phyloP scores from a whole-genome alignment of 805 yeast species.

The Candida cerambycidarum region DNA sequence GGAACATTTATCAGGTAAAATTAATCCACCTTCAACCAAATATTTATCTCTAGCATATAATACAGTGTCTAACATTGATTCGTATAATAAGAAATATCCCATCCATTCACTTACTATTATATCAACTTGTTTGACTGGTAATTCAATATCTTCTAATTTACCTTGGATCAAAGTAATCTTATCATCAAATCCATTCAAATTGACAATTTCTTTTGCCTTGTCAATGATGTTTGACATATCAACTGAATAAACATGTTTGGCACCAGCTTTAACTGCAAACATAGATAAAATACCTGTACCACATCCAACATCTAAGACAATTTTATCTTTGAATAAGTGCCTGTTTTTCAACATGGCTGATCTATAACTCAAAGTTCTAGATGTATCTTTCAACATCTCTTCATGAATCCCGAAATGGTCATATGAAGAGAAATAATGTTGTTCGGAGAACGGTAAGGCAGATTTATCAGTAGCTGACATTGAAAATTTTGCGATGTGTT shows the following conservation, averaged over 20 bases:
- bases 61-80: constrained; percentile 97
- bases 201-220: constrained; percentile 89
- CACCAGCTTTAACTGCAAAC: constrained; percentile 99
- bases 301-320: constrained; percentile 97
- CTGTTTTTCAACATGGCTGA: constrained; percentile 90
- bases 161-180: constrained; percentile 88
- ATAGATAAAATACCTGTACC: constrained; percentile 97
- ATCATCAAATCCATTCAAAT: constrained; percentile 78
- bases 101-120: constrained; percentile 98
- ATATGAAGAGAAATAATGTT: constrained; percentile 92
- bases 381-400: constrained; percentile 96
- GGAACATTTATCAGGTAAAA: constrained; percentile 91
- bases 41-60: constrained; percentile 91
- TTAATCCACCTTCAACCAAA: constrained; percentile 77
- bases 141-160: constrained; percentile 85
- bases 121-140: constrained; percentile 88
- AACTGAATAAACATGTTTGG: constrained; percentile 95
- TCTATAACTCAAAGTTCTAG: constrained; percentile 88
- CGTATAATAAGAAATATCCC: constrained; percentile 96
- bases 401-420: constrained; percentile 98
- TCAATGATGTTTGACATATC: constrained; percentile 96
- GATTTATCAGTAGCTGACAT: constrained; percentile 67
- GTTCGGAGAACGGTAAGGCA: constrained; percentile 69
- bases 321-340: constrained; percentile 84
- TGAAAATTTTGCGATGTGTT: background rate